Evolutionary conservation across 2,329 filamentous ascomycete species (phyloP).

Genomic region (Apiospora aurea): DNA sequence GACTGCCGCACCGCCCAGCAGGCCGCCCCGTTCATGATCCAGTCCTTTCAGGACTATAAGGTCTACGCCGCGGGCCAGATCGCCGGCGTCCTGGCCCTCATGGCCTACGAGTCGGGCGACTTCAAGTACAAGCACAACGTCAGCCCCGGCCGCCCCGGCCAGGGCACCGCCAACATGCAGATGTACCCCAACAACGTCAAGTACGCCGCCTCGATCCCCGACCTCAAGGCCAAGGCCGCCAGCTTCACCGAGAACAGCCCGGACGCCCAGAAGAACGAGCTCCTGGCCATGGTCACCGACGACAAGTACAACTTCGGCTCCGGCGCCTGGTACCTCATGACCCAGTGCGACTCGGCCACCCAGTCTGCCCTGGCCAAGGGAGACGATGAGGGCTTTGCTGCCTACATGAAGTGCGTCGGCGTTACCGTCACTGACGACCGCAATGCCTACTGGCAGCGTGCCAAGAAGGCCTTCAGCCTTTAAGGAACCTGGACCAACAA

Average conservation of each 20-base stretch:
- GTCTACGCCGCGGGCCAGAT: constrained; percentile 64
- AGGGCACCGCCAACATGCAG: constrained; percentile 72
- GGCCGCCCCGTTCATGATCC: constrained; percentile 64
- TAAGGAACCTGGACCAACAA: constrained; percentile 11
- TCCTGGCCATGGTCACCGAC: constrained; percentile 53
- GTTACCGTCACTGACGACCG: constrained; percentile 44
- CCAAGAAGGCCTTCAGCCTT: constrained; percentile 56
- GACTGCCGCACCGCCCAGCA: constrained; percentile 73
- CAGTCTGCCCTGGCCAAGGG: constrained; percentile 42
- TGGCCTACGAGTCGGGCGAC: constrained; percentile 73
- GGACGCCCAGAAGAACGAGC: constrained; percentile 44
- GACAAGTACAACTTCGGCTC: constrained; percentile 63
- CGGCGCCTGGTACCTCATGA: constrained; percentile 59
- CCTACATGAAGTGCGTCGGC: constrained; percentile 58
- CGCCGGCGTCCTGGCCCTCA: constrained; percentile 73
- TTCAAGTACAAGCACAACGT: constrained; percentile 78
- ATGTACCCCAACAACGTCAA: constrained; percentile 50
- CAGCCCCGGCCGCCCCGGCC: constrained; percentile 63
- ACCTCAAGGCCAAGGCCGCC: constrained; percentile 42
- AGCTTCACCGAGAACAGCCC: constrained; percentile 38
- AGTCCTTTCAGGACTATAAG: constrained; percentile 63
- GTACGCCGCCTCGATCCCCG: constrained; percentile 55
- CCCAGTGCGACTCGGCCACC: constrained; percentile 46
- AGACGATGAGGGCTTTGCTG: constrained; percentile 49
- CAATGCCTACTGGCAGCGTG: constrained; percentile 50